Evolutionary conservation across 768 basidiomycete genomes (phyloP).

Genomic region (Lentinula boryana): DNA sequence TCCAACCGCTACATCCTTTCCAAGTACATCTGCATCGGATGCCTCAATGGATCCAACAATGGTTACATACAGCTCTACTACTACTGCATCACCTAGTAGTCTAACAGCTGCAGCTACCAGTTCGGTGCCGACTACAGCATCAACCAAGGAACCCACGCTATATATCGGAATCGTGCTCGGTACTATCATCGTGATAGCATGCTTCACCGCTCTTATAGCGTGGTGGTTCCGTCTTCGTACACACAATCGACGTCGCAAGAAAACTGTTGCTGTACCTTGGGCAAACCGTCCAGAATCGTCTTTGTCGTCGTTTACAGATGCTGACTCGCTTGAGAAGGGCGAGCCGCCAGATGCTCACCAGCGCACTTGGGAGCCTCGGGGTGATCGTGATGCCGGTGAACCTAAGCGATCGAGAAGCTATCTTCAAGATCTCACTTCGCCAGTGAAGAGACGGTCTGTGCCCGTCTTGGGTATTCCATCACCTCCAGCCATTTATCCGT

Average conservation of each 20-base stretch:
- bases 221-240: constrained; percentile 40
- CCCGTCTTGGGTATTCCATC: constrained; percentile 15
- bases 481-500: constrained; percentile 10
- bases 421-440: constrained; percentile 11
- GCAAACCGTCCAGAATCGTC: constrained; percentile 13
- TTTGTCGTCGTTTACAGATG: constrained; percentile 4
- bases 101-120: neutral
- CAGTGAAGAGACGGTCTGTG: constrained; percentile 9
- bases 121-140: neutral
- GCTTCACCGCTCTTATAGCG: constrained; percentile 39
- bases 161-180: constrained; percentile 49
- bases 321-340: constrained; percentile 7
- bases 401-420: constrained; percentile 27
- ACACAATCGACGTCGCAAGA: constrained; percentile 27
- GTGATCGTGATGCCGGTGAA: constrained; percentile 38
- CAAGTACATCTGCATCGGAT: neutral
- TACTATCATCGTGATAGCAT: constrained; percentile 36
- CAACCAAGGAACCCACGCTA: constrained; percentile 24
- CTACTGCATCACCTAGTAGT: neutral
- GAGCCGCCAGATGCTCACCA: neutral
- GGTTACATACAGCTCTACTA: neutral
- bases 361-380: constrained; percentile 28
- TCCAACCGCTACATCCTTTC: neutral
- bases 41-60: neutral
- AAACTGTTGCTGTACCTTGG: constrained; percentile 31